phyloP scores from a whole-genome alignment of 129 eudicot genomes.

The Centrapalus pauciflorus region DNA sequence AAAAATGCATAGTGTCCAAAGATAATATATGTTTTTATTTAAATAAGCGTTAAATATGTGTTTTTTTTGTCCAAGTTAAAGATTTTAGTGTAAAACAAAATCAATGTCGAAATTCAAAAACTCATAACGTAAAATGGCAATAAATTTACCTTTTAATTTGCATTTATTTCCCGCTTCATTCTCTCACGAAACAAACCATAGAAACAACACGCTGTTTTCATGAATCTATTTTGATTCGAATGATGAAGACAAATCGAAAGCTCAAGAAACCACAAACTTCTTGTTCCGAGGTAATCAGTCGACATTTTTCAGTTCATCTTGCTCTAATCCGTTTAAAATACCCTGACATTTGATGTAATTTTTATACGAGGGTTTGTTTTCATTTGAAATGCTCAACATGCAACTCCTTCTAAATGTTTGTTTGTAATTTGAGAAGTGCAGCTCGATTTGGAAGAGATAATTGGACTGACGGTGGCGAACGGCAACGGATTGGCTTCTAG shows the following conservation, averaged over 20 bases:
- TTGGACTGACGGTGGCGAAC: conserved; percentile 58
- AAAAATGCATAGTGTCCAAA: too few relatives aligned
- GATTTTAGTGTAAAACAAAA: too few relatives aligned
- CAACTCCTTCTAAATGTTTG: background rate
- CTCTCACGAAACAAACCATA: background rate
- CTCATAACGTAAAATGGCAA: background rate
- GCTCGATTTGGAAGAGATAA: conserved; percentile 60
- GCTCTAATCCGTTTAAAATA: background rate
- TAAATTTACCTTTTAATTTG: background rate
- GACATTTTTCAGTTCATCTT: background rate
- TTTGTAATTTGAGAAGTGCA: conserved; percentile 28
- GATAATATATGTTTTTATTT: too few relatives aligned
- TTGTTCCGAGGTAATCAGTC: conserved; percentile 31
- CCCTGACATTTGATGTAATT: background rate
- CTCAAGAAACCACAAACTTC: conserved; percentile 38
- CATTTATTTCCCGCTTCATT: conserved; percentile 20
- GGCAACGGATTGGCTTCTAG: conserved; percentile 54
- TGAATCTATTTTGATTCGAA: conserved; percentile 1
- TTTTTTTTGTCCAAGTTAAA: too few relatives aligned
- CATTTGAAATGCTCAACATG: background rate
- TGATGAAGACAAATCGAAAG: conserved; percentile 45
- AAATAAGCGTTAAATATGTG: too few relatives aligned
- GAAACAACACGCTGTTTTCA: background rate
- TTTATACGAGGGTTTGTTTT: background rate
- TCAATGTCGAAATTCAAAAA: background rate